A percentile compares a stretch with the other conserved stretches of the same genome.
Conservation (phyloP, 2,329 filamentous ascomycete species). For the Ceratocystis alfenasii region DNA sequence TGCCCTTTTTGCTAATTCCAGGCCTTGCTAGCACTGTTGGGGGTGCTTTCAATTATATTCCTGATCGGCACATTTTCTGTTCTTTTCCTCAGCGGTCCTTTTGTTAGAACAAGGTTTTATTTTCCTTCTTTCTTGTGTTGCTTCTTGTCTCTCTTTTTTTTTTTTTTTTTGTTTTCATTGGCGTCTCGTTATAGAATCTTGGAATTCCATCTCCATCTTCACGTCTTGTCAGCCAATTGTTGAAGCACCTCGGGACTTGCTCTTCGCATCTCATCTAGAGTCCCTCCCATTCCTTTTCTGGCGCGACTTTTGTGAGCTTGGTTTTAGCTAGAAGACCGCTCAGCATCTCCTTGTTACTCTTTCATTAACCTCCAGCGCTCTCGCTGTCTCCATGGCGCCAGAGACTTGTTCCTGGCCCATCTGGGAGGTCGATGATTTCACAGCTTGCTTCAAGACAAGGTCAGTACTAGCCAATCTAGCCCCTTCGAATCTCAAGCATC, state of each 20-base stretch:
- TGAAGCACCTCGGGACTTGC: neutral
- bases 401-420: conserved; percentile 36
- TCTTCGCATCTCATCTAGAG: neutral
- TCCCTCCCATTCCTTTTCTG: conserved; percentile 6
- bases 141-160: neutral
- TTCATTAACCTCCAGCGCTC: neutral
- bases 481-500: neutral
- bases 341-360: conserved; percentile 1
- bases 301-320: conserved; percentile 6
- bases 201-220: neutral
- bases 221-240: too few species aligned
- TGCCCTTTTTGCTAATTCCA: neutral
- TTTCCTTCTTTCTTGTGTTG: neutral
- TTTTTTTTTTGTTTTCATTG: neutral
- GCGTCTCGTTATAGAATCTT: conserved; percentile 8
- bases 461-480: conserved; percentile 34
- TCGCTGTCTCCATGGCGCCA: conserved; percentile 17
- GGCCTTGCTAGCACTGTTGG: neutral
- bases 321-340: neutral
- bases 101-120: conserved; percentile 8
- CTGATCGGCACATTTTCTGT: neutral
- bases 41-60: neutral
- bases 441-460: conserved; percentile 53
- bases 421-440: conserved; percentile 54
- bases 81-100: neutral